Evolutionary conservation across 1,284 basidiomycete species (phyloP), one percentile per base, ranked within the genome.

Genomic region (Rhizoctonia solani): DNA sequence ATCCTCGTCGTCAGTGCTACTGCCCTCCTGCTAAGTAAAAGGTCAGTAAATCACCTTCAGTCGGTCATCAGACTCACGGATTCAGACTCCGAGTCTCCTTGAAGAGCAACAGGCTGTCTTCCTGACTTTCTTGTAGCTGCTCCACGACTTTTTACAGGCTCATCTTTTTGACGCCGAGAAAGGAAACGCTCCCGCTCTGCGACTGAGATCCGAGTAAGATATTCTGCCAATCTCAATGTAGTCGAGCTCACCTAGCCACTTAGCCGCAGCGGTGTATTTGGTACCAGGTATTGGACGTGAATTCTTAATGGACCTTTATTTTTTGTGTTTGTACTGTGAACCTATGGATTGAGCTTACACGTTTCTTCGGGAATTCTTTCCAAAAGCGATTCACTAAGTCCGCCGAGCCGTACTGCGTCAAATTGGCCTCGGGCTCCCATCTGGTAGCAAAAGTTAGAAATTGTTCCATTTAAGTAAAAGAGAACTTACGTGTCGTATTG

Each of bases 401-500:
- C 13, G 59, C 59, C 4, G 59, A 63, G 8, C 59, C 59, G 21
- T 52, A 63, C 2, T 63, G 11, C 32, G 59, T 63, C 30, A 63
- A 42, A 25, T 63, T 34, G 8, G 29, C n/a, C 46, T 63, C 59
- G 6, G 59, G 59, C 25, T 63, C 59, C 59, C 59, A 63, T n/a
- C 59, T 63, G 30, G 23, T 23, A 9, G 14, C 16, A 46, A 46
- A 13, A 42, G 16, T 63, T 16, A 63, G 49, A 13, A 9, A n/a
- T n/a, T n/a, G 9, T 16, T 1, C 21, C 34, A 41, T 14, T 11
- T 52, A 32, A 14, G 16, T 37, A 4, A 13, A 41, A 16, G 8
- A 9, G 21, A 46, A 49, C 56, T 9, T 52, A 63, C 59, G 59
- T 63, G 25, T 63, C 59, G 21, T 25, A 21, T 6, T 63, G 47